Evolutionary conservation across 1,139 yeast genomes (phyloP).

Genomic region (Yamadazyma pseudoaaseri): DNA sequence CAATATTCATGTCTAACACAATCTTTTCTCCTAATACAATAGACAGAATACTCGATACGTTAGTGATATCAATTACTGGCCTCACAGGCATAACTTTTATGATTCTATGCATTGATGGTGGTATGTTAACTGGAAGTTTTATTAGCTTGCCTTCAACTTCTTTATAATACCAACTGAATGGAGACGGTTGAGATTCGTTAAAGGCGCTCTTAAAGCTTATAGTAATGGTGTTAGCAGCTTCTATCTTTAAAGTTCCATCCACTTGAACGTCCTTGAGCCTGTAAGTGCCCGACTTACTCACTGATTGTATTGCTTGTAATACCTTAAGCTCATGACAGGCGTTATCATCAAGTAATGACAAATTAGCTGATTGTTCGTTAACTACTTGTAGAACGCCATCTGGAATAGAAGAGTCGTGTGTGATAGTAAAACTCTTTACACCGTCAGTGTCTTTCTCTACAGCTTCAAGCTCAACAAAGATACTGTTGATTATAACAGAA

Average conservation of each 20-base stretch:
- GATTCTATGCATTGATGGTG: slow-evolving; percentile 4
- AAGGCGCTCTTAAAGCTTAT: too few species aligned
- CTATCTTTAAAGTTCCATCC: slow-evolving; percentile 6
- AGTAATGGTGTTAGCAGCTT: too few species aligned
- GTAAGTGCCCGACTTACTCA: slow-evolving; percentile 24
- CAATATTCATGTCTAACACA: slow-evolving; percentile 20
- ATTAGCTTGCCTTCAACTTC: slow-evolving; percentile 4
- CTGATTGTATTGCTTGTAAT: slow-evolving; percentile 24
- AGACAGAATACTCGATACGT: slow-evolving; percentile 7
- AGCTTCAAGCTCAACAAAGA: neutral
- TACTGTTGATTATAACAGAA: neutral
- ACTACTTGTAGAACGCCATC: slow-evolving; percentile 1
- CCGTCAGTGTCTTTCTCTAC: slow-evolving; percentile 1
- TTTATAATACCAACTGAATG: slow-evolving; percentile 11
- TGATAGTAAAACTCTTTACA: neutral
- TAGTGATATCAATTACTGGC: slow-evolving; percentile 19
- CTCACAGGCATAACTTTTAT: slow-evolving; percentile 21
- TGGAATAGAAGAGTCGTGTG: neutral
- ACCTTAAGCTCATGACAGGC: slow-evolving; percentile 6
- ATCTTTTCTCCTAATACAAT: slow-evolving; percentile 33
- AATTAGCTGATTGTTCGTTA: slow-evolving; percentile 1
- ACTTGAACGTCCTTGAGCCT: slow-evolving; percentile 19
- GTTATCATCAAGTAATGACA: neutral
- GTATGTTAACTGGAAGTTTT: slow-evolving; percentile 9
- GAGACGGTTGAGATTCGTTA: too few species aligned